These are phyloP conservation scores for Stephania japonica DNA, from an alignment of 164 flowering plant genomes.

Conservation along the genomic window DNA sequence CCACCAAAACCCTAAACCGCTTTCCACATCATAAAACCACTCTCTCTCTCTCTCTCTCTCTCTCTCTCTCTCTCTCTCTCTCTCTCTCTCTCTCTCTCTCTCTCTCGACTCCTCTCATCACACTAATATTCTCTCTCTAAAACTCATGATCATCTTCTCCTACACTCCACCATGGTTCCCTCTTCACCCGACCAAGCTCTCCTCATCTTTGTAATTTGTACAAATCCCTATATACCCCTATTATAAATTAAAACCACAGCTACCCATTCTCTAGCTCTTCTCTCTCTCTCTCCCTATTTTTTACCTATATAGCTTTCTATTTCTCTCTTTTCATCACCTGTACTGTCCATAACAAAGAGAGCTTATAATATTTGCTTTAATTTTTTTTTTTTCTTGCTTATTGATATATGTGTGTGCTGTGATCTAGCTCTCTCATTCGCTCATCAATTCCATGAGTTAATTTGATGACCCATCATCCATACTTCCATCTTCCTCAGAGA, in stretches of 20 bases:
- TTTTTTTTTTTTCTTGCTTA: background rate
- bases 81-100: background rate
- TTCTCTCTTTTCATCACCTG: background rate
- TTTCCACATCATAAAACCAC: conserved; percentile 14
- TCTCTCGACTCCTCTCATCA: background rate
- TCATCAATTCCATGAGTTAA: background rate
- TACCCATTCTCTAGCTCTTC: conserved; percentile 4
- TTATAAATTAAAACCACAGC: background rate
- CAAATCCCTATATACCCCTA: conserved; percentile 6
- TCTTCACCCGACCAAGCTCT: conserved; percentile 16
- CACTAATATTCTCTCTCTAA: conserved; percentile 6
- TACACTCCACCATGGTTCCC: conserved; percentile 4
- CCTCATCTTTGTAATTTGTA: conserved; percentile 11
- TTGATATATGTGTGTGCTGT: background rate
- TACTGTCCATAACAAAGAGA: background rate
- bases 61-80: background rate
- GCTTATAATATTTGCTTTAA: too few species aligned
- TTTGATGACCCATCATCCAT: background rate
- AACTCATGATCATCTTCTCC: background rate
- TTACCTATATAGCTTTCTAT: background rate
- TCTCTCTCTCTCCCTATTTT: background rate
- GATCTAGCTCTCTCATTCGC: background rate
- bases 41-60: conserved; percentile 3
- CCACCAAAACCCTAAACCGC: conserved; percentile 11
- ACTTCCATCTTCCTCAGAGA: background rate